Percentiles rank a stretch among this genome's conserved stretches.
Evolutionary conservation across 2,329 filamentous ascomycete species (phyloP).

Genomic region (Helicocarpus griseus): DNA sequence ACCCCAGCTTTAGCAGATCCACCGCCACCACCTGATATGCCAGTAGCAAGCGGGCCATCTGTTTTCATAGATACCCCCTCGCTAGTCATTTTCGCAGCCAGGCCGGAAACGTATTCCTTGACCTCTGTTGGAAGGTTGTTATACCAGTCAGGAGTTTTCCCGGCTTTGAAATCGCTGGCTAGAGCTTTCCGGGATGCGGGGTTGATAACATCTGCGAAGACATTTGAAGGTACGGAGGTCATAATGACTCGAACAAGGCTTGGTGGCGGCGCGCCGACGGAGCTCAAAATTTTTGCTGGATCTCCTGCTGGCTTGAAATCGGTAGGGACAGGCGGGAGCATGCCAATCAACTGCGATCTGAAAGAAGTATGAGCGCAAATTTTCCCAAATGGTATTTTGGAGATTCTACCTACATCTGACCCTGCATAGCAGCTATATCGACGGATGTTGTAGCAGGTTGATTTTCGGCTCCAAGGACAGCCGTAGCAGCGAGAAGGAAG

Average conservation of each 20-base stretch:
- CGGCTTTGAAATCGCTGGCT: slow-evolving; percentile 23
- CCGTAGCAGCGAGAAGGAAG: background rate
- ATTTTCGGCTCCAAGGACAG: background rate
- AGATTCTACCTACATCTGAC: background rate
- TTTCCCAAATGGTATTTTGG: too few species aligned
- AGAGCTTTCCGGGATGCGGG: slow-evolving; percentile 21
- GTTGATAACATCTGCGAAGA: slow-evolving; percentile 22
- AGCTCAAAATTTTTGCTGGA: background rate
- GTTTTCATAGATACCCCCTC: background rate
- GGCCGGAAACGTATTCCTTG: slow-evolving; percentile 20
- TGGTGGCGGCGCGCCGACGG: slow-evolving; percentile 11
- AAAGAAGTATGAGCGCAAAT: background rate
- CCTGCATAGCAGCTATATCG: background rate
- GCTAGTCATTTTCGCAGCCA: background rate
- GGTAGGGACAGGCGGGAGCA: background rate
- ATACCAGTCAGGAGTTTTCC: slow-evolving; percentile 25
- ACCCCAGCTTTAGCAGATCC: background rate
- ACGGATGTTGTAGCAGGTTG: background rate
- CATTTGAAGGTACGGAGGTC: slow-evolving; percentile 22
- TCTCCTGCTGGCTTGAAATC: background rate
- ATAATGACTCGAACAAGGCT: slow-evolving; percentile 23
- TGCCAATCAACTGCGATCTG: background rate
- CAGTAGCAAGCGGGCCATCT: background rate
- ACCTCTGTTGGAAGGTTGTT: slow-evolving; percentile 20
- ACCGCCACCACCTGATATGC: background rate